Evolutionary conservation across 2,329 filamentous ascomycete species (phyloP), one percentile per base, ranked within the genome.

Genomic region (Furcasterigmium sp.): DNA sequence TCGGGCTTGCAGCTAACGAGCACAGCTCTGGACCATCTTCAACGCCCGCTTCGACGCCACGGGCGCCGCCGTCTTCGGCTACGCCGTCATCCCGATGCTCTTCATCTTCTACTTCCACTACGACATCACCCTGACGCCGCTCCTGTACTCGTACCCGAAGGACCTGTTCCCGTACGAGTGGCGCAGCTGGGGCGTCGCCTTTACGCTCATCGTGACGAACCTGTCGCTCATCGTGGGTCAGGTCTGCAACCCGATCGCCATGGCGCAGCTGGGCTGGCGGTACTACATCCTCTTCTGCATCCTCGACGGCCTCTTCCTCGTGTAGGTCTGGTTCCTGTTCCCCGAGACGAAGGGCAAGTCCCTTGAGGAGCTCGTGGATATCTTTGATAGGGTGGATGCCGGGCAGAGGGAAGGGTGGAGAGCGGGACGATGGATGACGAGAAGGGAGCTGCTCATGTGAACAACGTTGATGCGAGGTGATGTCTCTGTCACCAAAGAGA

Each of bases 291-390:
- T 76, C 15, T 77, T 77, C 43, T 73, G 65, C 30, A 62, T 74
- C n/a, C 75, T 76, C 56, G 73, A 71, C 51, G 61, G 63, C n/a
- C 51, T 59, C 29, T 73, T 73, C 59, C 71, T 73, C 43, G 53
- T 72, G 41, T 72, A 77, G 51, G 67, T 70, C 21, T 71, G 72
- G 55, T 78, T 80, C 51, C 52, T 71, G 39, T 80, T 79, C 60
- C 76, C 76, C 0, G 76, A 80, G 57, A 80, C 75, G 0, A 66
- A 68, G 19, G 71, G 73, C 41, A 77, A 76, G 61, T 71, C 71
- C 1, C 64, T 79, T 2, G 75, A 80, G 48, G 75, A 78, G 48
- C 68, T 75, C 2, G 69, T 72, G 39, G 59, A 60, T 32, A 70
- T 76, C 42, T 76, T 77, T 43, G 66, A 69, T 41, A 58, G 61